Base-by-base conservation (phyloP, 2,329 filamentous ascomycete genomes). In the Chaetomium globosum region DNA sequence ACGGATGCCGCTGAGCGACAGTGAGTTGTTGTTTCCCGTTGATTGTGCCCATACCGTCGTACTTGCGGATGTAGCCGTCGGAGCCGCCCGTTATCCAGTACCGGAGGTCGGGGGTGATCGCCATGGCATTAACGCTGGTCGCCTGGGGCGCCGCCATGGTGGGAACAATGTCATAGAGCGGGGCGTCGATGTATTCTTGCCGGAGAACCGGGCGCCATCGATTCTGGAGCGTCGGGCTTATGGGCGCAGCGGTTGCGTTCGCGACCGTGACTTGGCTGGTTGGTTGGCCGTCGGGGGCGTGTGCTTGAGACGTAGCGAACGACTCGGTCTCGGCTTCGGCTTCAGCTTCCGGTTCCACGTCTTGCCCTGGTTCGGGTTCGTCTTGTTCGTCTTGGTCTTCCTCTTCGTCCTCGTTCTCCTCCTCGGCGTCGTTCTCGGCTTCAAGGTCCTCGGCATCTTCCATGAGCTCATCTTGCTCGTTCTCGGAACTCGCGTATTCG, bases 121-220 rank as follows among this genome's bases (percentile, higher is more conserved):
- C 88, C 65, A 99, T 86, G 10, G 93, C 89, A 75, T 99, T 99
- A 77, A 99, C 92, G 61, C 93, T 97, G 3, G 95, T 99, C 68
- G 92, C 91, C 76, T 97, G 93, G 0, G 95, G 95, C 3, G 95
- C 95, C 1, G 95, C 95, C 80, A 98, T 98, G 26, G 95, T 98
- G 1, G 95, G 95, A 1, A 97, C 90, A 66, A 99, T 97, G 75
- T 99, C 95, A 80, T 98, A 99, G 2, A 90, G 86, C 49, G 83
- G 81, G 16, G 95, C 94, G 1, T 84, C 89, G 58, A 96, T 80
- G n/a, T 88, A 90, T 74, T 96, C 93, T 12, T 88, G 83, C 0
- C 91, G 87, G n/a, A 93, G 83, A 58, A 80, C 82, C 0, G 89
- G 89, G 56, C 85, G 87, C 72, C 76, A 81, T 67, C 71, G 75